Evolutionary conservation across 164 flowering plant species (phyloP).

Genomic region (Cinnamomum chago): DNA sequence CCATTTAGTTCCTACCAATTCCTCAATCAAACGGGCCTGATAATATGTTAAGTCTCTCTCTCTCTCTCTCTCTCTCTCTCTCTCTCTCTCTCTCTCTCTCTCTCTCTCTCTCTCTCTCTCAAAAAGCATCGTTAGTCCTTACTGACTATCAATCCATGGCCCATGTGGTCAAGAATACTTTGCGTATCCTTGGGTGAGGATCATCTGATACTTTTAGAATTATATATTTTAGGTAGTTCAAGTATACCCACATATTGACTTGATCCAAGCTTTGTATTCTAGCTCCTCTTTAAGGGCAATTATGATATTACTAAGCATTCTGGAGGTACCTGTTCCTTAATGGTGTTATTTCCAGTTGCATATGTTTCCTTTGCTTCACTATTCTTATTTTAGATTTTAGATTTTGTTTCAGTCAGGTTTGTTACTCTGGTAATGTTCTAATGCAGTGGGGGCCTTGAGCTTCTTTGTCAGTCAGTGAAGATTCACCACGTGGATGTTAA

Average conservation of each 20-base stretch:
- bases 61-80: neutral
- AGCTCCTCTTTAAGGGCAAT: too few species aligned
- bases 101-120: neutral
- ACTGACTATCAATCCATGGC: too few species aligned
- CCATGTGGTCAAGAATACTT: too few species aligned
- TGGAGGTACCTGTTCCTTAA: neutral
- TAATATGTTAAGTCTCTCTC: neutral
- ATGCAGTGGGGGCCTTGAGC: constrained; percentile 59
- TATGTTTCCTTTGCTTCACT: neutral
- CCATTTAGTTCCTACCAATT: too few species aligned
- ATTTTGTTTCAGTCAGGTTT: too few species aligned
- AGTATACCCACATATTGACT: too few species aligned
- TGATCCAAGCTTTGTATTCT: too few species aligned
- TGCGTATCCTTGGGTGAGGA: too few species aligned
- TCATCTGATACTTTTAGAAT: too few species aligned
- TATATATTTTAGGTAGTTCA: too few species aligned
- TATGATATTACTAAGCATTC: too few species aligned
- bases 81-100: neutral
- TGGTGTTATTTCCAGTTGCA: neutral
- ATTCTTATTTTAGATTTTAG: neutral
- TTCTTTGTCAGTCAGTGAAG: constrained; percentile 86
- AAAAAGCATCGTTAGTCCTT: neutral
- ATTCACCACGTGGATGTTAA: constrained; percentile 56
- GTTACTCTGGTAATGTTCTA: neutral
- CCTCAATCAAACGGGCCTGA: too few species aligned